Percentiles rank a stretch among this genome's conserved stretches.
These are phyloP conservation scores for Gymnopus androsaceus DNA, from an alignment of 1,284 basidiomycete species.

Conservation along the genomic window DNA sequence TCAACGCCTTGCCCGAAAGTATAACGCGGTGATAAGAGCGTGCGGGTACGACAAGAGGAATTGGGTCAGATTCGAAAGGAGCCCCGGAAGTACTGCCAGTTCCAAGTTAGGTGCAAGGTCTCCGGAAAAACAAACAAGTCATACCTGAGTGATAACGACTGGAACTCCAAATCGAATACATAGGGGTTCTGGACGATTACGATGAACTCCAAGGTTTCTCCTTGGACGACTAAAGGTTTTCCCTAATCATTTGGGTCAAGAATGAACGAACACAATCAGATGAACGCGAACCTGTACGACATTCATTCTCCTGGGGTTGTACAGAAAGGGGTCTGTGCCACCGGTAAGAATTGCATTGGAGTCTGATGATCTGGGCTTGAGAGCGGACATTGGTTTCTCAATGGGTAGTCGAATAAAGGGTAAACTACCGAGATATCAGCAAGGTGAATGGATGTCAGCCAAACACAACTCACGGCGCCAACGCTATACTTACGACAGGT, in stretches of 20 bases:
- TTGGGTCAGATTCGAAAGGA: slow-evolving; percentile 65
- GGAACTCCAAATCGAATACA: slow-evolving; percentile 86
- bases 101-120: neutral
- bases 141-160: slow-evolving; percentile 80
- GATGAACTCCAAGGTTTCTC: slow-evolving; percentile 80
- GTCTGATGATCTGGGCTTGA: slow-evolving; percentile 44
- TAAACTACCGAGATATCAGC: slow-evolving; percentile 47
- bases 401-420: slow-evolving; percentile 70
- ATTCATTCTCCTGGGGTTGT: slow-evolving; percentile 75
- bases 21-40: slow-evolving; percentile 65
- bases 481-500: slow-evolving; percentile 77
- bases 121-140: neutral
- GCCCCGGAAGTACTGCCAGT: slow-evolving; percentile 76
- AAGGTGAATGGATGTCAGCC: neutral
- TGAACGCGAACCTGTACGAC: slow-evolving; percentile 51
- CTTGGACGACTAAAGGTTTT: slow-evolving; percentile 75
- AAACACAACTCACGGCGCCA: slow-evolving; percentile 64
- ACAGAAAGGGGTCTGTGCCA: slow-evolving; percentile 79
- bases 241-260: slow-evolving; percentile 36
- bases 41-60: slow-evolving; percentile 58
- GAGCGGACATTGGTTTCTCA: slow-evolving; percentile 67
- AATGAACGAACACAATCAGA: neutral
- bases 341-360: slow-evolving; percentile 53
- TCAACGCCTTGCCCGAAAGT: slow-evolving; percentile 67
- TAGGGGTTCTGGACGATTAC: slow-evolving; percentile 91